These are phyloP conservation scores for Lactarius psammicola DNA, from an alignment of 768 basidiomycete genomes.

Conservation along the genomic window DNA sequence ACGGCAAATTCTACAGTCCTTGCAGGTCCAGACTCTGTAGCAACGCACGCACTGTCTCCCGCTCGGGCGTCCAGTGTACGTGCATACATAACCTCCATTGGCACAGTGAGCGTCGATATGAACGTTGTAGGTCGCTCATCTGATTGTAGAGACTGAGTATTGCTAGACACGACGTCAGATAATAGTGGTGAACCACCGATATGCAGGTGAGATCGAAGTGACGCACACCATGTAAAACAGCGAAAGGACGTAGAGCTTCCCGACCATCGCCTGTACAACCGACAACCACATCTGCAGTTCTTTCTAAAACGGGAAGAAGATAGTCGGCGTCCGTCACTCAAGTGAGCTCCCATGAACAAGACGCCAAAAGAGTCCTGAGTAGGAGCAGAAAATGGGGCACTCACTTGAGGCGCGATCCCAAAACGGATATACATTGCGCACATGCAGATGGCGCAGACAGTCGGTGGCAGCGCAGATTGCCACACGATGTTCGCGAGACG, in stretches of 20 bases:
- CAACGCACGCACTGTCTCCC: background rate
- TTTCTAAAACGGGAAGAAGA: background rate
- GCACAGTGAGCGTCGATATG: conserved; percentile 13
- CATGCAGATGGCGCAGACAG: conserved; percentile 7
- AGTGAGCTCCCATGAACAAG: background rate
- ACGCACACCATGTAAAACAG: conserved; percentile 20
- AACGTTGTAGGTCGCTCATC: background rate
- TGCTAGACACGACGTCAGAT: conserved; percentile 4
- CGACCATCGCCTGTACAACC: background rate
- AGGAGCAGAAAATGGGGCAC: background rate
- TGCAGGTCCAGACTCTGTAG: too few relatives aligned
- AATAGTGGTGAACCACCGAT: background rate
- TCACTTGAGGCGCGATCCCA: background rate
- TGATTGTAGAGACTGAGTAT: background rate
- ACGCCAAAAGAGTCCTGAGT: background rate
- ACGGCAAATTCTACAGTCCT: background rate
- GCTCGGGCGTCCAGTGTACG: conserved; percentile 1
- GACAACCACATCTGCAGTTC: background rate
- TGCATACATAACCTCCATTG: background rate
- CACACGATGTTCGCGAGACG: conserved; percentile 9
- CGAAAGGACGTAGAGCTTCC: conserved; percentile 24
- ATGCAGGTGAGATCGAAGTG: background rate
- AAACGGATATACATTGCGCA: background rate
- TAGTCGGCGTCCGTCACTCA: background rate
- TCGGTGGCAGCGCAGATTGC: conserved; percentile 18